phyloP scores from a whole-genome alignment of 2,329 filamentous ascomycete genomes.

The Talaromyces atroroseus region DNA sequence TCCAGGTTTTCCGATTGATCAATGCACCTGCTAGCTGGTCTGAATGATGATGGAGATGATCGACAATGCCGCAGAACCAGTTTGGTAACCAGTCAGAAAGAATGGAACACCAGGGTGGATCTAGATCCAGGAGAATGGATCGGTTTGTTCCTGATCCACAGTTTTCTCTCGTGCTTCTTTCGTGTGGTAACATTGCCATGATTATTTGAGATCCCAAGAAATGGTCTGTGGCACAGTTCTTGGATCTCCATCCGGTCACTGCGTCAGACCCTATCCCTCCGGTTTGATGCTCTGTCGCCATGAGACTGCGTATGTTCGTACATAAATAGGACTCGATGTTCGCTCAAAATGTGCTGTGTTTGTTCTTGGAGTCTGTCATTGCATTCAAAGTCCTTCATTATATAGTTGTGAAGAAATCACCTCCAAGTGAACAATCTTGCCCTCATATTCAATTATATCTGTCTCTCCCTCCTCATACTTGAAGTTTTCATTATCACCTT shows the following conservation, averaged over 20 bases:
- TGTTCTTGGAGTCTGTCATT: not conserved
- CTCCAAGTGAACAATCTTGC: not conserved
- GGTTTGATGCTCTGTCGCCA: not conserved
- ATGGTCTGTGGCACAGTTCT: not conserved
- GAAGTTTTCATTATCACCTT: not conserved
- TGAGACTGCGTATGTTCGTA: not conserved
- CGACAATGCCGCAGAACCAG: not conserved
- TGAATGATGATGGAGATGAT: not conserved
- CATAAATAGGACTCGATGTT: not conserved
- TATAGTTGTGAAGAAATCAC: not conserved
- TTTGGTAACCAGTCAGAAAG: constrained; percentile 6
- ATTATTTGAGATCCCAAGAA: not conserved
- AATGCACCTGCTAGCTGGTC: not conserved
- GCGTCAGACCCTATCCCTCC: not conserved
- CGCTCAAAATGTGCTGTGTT: not conserved
- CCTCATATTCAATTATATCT: not conserved
- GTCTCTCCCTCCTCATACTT: not conserved
- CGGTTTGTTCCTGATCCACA: not conserved
- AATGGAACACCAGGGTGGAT: not conserved
- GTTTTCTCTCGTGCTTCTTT: not conserved
- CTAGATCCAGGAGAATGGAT: not conserved
- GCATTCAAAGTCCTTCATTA: not conserved
- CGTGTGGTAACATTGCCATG: not conserved
- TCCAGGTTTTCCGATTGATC: not conserved
- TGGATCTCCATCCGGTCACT: not conserved